Evolutionary conservation across 495 filamentous ascomycete genomes (phyloP), one percentile per base, ranked within the genome.

Genomic region (Penicillium tannophilum): DNA sequence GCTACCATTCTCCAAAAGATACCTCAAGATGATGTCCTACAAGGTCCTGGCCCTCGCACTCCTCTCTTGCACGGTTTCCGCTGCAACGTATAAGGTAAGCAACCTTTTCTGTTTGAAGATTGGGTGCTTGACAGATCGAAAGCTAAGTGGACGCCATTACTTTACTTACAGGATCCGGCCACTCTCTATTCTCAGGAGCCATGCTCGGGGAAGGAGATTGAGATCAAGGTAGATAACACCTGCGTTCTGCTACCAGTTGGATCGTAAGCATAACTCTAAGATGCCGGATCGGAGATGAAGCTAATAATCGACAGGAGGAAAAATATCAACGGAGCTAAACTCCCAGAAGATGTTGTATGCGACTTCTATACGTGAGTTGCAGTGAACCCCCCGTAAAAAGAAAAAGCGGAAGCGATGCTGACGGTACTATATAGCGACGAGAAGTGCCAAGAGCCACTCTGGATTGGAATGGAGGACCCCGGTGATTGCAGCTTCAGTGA

Each of bases 261-360:
- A 3, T 5, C 31, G 46, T 49, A 49, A 30, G 46, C 39, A n/a
- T 14, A 17, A 12, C 16, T 9, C 7, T 11, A 31, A 17, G 4
- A 17, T 17, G 12, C 6, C 6, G 16, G 26, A n/a, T 14, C 5
- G 7, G 8, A 9, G 0, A 17, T 16, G 30, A 28, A 31, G 24
- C 26, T 49, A 31, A 49, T 31, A 4, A 17, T 19, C 19, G 2
- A 0, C 12, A 49, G 46, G 46, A 12, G 16, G 9, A 49, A 49
- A 14, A 31, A 49, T 4, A 49, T 49, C 26, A 49, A 31, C 46
- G 24, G 24, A 4, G 46, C 46, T 8, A 19, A 17, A n/a, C 9
- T 49, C n/a, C 46, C 46, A n/a, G 46, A 33, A 9, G 46, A 49
- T 17, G 46, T 49, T 28, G 46, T 49, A 8, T 49, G 46, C n/a